Evolutionary conservation across 140 eudicot genomes (phyloP), one percentile per base, ranked within the genome.

Genomic region (Oenanthe javanica): DNA sequence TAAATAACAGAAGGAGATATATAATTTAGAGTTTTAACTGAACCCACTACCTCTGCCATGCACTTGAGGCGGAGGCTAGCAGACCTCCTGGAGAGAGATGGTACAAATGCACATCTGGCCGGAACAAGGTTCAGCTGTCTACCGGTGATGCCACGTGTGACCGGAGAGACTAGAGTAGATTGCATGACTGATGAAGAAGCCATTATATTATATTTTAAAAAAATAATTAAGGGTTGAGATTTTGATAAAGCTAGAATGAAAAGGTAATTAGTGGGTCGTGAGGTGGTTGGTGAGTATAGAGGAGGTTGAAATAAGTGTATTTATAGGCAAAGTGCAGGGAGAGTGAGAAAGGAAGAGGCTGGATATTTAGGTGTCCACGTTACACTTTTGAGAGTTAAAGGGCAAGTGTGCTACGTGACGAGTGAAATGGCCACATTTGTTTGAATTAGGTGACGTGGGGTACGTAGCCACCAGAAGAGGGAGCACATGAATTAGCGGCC

Each of bases 321-420:
- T 10, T 67, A 67, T 27, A 19, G 16, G 63, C 21, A 14, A 69
- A 70, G 50, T 36, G 31, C 23, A 23, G 36, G 1, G 55, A 23
- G 82, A 54, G 42, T 46, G 51, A 74, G 75, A 55, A 78, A 81
- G 83, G 12, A 46, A 25, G 36, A 19, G 6, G 84, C 81, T 88
- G 92, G 95, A 86, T 89, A 91, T 50, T 86, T 77, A 25, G 14
- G 69, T 79, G 79, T 86, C 94, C 94, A 91, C 97, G 97, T 87
- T 61, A 61, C 75, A 14, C 54, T 0, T 54, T 87, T 25, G 73
- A 77, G 88, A 85, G 49, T 57, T 14, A 12, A 79, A 64, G 71
- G 5, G 55, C 4, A 12, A 21, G 5, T 0, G 36, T 4, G 75
- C 27, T 70, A 63, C 31, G 75, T 79, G 81, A 45, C 6, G 8